Evolutionary conservation across 169 alveolate genomes (phyloP), one percentile per base, ranked within the genome.

Genomic region (Plasmodium gaboni): DNA sequence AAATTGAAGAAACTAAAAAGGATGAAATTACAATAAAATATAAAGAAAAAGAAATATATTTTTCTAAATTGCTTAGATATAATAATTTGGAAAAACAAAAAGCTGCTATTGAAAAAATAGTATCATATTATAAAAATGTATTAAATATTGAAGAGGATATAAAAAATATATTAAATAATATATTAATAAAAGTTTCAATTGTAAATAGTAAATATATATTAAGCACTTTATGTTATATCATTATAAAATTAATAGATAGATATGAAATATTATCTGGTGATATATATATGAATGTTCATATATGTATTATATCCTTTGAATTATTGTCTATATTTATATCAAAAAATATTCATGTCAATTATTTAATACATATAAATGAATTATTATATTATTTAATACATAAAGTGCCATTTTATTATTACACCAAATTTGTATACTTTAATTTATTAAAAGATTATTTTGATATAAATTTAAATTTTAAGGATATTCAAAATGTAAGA

Each of bases 1-100:
- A 12, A 53, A 61, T 68, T 51, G 15, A 51, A 28, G 64, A 80
- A 24, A 61, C 28, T 46, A 80, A 53, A 17, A 53, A 80, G 2
- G 85, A 80, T 12, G 44, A 19, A 19, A 12, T 22, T 13, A 22
- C 44, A 8, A 22, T 22, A 12, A 24, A 17, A 13, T n/a, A 53
- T 13, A 17, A 17, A n/a, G 70, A 61, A 61, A 61, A 24, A 17
- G 90, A 80, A 80, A 17, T 80, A 28, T 80, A 53, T 80, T 80
- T 80, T 51, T 50, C 48, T 3, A 80, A 44, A 68, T 68, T 80
- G 19, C 32, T 51, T 2, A 68, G 59, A 55, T 80, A 69, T 48
- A 80, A 80, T 68, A 80, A 65, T 68, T 38, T 46, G 44, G 72
- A 53, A 19, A 80, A 80, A 48, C 64, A 68, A n/a, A 80, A 68